A percentile compares a stretch with the other conserved stretches of the same genome.
Evolutionary conservation across 139 green algal genomes (phyloP).

Genomic region (Ostreobium quekettii): DNA sequence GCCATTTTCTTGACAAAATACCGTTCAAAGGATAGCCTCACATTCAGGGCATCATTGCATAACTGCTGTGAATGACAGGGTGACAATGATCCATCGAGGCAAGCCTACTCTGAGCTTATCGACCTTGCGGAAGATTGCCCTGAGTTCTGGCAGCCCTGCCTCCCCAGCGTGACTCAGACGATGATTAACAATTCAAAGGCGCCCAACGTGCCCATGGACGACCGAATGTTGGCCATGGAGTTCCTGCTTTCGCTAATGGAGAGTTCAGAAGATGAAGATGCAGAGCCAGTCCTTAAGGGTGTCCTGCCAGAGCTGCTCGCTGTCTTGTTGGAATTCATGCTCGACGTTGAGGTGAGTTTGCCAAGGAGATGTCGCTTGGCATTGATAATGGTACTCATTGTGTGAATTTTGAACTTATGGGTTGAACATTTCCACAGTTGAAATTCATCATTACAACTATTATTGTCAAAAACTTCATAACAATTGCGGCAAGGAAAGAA

Average conservation of each 20-base stretch:
- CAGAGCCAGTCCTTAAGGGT: background rate
- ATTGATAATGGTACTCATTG: too few relatives aligned
- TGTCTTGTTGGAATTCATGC: constrained; percentile 6
- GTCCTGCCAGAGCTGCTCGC: background rate
- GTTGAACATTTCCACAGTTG: too few relatives aligned
- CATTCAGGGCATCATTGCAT: background rate
- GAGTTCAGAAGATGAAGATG: background rate
- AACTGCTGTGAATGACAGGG: background rate
- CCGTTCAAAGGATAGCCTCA: too few relatives aligned
- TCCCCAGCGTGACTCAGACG: background rate
- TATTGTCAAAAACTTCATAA: too few relatives aligned
- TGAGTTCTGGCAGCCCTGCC: background rate
- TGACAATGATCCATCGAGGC: background rate
- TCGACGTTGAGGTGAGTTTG: constrained; percentile 5
- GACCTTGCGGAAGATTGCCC: constrained; percentile 10
- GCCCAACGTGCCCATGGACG: background rate
- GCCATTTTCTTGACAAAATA: too few relatives aligned
- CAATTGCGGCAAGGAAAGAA: too few relatives aligned
- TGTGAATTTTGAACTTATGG: too few relatives aligned
- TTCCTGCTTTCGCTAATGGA: constrained; percentile 6
- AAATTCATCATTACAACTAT: too few relatives aligned
- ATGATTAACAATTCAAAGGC: background rate
- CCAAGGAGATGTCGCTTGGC: too few relatives aligned
- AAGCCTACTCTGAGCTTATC: constrained; percentile 9
- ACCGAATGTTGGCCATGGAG: constrained; percentile 8